Evolutionary conservation across 306 rosid species (phyloP).

Genomic region (Albizia julibrissin): DNA sequence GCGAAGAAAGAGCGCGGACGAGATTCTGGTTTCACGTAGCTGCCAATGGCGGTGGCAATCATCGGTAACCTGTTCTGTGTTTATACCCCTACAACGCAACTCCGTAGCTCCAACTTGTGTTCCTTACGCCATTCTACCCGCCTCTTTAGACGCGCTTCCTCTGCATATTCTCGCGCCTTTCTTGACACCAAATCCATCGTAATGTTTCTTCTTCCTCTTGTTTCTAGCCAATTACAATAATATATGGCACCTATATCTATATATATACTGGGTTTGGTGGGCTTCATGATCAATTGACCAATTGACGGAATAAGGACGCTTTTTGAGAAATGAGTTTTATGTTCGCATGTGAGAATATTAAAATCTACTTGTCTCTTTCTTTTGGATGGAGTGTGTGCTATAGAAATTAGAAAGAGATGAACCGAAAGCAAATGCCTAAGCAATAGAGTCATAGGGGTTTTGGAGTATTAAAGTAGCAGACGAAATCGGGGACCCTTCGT

Average conservation of each 20-base stretch:
- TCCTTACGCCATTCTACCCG: constrained; percentile 38
- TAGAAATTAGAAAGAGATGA: neutral
- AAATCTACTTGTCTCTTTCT: neutral
- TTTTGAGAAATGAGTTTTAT: neutral
- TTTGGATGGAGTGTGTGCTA: neutral
- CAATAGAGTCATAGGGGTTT: too few relatives aligned
- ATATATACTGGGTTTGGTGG: neutral
- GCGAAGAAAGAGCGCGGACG: neutral
- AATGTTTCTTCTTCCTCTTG: constrained; percentile 19
- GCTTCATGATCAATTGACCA: neutral
- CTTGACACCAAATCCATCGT: constrained; percentile 42
- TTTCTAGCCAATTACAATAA: neutral
- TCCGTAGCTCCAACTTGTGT: constrained; percentile 30
- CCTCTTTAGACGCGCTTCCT: constrained; percentile 33
- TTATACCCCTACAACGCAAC: neutral
- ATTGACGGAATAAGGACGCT: neutral
- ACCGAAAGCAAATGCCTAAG: neutral
- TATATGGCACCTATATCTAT: neutral
- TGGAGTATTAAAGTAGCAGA: too few relatives aligned
- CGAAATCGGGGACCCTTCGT: neutral
- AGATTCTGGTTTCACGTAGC: neutral
- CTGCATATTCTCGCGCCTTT: constrained; percentile 34
- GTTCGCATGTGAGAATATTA: neutral
- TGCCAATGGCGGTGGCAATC: constrained; percentile 48
- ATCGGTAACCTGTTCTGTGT: constrained; percentile 30